Evolutionary conservation across 768 basidiomycete genomes (phyloP).

Genomic region (Leccinum pellstonianum): DNA sequence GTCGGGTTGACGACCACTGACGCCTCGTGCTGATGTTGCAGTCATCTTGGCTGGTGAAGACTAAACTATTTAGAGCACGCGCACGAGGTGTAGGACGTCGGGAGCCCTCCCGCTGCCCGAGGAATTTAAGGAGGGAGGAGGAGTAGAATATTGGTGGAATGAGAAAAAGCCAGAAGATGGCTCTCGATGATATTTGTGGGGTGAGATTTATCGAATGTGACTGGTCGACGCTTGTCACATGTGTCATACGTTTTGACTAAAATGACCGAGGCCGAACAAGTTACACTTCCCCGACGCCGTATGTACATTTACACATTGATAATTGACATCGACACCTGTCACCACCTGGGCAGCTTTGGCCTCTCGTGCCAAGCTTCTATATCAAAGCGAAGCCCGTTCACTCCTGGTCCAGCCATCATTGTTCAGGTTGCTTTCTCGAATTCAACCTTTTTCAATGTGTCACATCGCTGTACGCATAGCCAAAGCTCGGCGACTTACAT

Average conservation of each 20-base stretch:
- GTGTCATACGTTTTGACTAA: neutral
- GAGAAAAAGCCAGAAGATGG: neutral
- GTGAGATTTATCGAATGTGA: constrained; percentile 1
- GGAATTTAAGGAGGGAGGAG: neutral
- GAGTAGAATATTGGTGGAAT: neutral
- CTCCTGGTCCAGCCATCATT: neutral
- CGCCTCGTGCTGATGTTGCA: constrained; percentile 10
- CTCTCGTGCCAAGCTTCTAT: neutral
- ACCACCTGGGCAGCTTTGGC: neutral
- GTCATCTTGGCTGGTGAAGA: constrained; percentile 18
- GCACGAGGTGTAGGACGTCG: constrained; percentile 7
- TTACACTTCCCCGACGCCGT: neutral
- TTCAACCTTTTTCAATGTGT: neutral
- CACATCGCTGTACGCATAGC: neutral
- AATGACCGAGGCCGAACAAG: neutral
- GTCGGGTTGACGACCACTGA: constrained; percentile 13
- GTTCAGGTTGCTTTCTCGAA: constrained; percentile 3
- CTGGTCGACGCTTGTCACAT: neutral
- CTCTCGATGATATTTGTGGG: neutral
- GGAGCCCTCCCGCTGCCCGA: constrained; percentile 7
- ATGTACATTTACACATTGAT: neutral
- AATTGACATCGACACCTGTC: neutral
- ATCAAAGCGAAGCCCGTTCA: neutral
- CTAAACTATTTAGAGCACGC: neutral
- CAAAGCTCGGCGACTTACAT: constrained; percentile 6